Percentiles rank a stretch among this genome's conserved stretches.
phyloP scores from a whole-genome alignment of 495 filamentous ascomycete species.

The Apiosordaria backusii region DNA sequence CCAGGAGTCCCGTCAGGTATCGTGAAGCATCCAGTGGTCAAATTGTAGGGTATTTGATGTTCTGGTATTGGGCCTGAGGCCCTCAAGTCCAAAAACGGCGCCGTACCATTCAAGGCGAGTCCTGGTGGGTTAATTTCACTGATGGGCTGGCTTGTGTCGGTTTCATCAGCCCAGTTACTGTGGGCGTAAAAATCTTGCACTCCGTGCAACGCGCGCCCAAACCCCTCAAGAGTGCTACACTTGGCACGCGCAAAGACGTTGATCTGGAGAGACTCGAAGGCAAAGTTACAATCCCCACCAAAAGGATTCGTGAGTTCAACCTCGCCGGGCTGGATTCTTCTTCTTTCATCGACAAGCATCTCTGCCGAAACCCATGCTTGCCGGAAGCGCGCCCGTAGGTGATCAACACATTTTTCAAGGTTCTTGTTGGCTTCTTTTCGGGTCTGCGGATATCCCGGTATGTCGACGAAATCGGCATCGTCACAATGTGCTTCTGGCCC shows the following conservation, averaged over 20 bases:
- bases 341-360: slow-evolving; percentile 18
- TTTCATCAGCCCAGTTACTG: slow-evolving; percentile 30
- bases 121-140: slow-evolving; percentile 26
- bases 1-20: slow-evolving; percentile 23
- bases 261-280: slow-evolving; percentile 21
- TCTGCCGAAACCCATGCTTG: slow-evolving; percentile 18
- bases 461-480: slow-evolving; percentile 31
- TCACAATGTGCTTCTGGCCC: slow-evolving; percentile 31
- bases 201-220: slow-evolving; percentile 26
- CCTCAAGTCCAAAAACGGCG: slow-evolving; percentile 25
- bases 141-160: slow-evolving; percentile 21
- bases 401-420: slow-evolving; percentile 26
- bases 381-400: slow-evolving; percentile 28
- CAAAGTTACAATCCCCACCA: slow-evolving; percentile 26
- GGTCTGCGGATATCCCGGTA: slow-evolving; percentile 27
- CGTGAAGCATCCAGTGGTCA: slow-evolving; percentile 29
- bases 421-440: slow-evolving; percentile 21
- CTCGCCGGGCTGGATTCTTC: slow-evolving; percentile 19
- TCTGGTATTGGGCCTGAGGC: slow-evolving; percentile 18
- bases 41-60: slow-evolving; percentile 24
- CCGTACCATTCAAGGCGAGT: slow-evolving; percentile 21
- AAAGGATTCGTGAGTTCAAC: slow-evolving; percentile 18
- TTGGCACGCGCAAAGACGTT: slow-evolving; percentile 24
- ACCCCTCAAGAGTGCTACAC: slow-evolving; percentile 25
- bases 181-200: slow-evolving; percentile 32